Evolutionary conservation across 108 stramenopile genomes (phyloP), one percentile per base, ranked within the genome.

Genomic region (Mayamaea pseudoterrestris): DNA sequence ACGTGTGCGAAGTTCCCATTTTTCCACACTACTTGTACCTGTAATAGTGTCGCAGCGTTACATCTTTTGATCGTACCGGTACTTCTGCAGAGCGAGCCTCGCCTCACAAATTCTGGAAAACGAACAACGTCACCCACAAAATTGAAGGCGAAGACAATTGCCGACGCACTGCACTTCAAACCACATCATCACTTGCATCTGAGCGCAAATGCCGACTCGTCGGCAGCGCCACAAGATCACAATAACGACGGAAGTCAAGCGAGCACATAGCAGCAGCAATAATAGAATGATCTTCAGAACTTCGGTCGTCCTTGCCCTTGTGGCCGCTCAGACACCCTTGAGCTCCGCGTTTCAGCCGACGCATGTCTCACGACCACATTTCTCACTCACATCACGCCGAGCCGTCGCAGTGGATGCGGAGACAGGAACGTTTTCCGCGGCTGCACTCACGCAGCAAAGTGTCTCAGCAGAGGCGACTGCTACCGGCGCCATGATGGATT

Each of bases 401-500:
- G 18, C 5, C 8, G 5, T 3, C 3, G 5, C 37, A 39, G 16
- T 8, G 8, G 20, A 3, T 4, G 4, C 37, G 3, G 5, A 18
- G 37, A 18, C 37, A 20, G 37, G 18, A 3, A 20, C 20, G 18
- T 14, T 39, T 20, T 14, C 20, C 37, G 20, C 16, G 5, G 20
- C 37, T 3, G 18, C 37, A 39, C 37, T 6, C 18, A 20, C 16
- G 20, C 16, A 3, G 18, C 37, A 14, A 39, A 5, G n/a, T n/a
- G n/a, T 20, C 5, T 39, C 37, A 8, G 8, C 37, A 39, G 3
- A 39, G 8, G 18, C 37, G 18, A 39, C 16, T 12, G 12, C 9
- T 34, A 34, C 8, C 4, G 37, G 20, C 3, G 37, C 18, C 37
- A 39, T 44, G 44, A 44, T 44, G 44, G 44, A 44, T 27, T 21